Percentiles rank a stretch among this genome's conserved stretches.
Conservation (phyloP, 1,139 yeast genomes). For the Taphrina populina region DNA sequence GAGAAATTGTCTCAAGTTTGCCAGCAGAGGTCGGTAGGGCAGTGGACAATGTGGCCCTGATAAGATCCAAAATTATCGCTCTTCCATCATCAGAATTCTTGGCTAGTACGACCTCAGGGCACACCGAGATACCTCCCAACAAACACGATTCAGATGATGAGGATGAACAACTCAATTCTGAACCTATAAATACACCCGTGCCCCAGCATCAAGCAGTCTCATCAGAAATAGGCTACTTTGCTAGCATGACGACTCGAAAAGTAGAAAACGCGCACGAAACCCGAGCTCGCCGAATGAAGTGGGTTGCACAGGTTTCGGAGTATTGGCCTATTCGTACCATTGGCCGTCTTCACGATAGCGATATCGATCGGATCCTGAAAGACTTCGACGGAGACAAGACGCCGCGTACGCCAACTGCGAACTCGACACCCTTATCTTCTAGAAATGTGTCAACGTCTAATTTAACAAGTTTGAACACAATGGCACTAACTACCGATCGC, state of each 20-base stretch:
- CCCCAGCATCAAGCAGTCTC: conserved; percentile 41
- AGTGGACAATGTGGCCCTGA: conserved; percentile 41
- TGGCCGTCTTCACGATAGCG: conserved; percentile 58
- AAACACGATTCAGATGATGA: not conserved
- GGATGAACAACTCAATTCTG: conserved; percentile 22
- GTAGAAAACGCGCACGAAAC: conserved; percentile 43
- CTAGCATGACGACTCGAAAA: conserved; percentile 57
- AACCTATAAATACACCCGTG: conserved; percentile 29
- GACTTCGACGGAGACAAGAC: conserved; percentile 23
- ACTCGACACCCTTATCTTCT: conserved; percentile 24
- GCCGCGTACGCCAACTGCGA: conserved; percentile 11
- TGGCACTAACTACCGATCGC: not conserved
- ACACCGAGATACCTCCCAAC: not conserved
- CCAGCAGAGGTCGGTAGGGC: conserved; percentile 64
- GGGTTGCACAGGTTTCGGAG: conserved; percentile 89
- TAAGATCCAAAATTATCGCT: conserved; percentile 67
- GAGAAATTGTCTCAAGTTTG: conserved; percentile 65
- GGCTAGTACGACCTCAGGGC: not conserved
- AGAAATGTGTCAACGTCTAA: conserved; percentile 9
- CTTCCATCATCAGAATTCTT: conserved; percentile 57
- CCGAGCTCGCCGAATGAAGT: conserved; percentile 66
- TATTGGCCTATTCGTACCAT: conserved; percentile 75
- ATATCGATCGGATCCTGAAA: conserved; percentile 46
- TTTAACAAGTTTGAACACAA: not conserved
- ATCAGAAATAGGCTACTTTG: conserved; percentile 62